Evolutionary conservation across 2,329 filamentous ascomycete genomes (phyloP).

Genomic region (Sodiomyces alkalinus): DNA sequence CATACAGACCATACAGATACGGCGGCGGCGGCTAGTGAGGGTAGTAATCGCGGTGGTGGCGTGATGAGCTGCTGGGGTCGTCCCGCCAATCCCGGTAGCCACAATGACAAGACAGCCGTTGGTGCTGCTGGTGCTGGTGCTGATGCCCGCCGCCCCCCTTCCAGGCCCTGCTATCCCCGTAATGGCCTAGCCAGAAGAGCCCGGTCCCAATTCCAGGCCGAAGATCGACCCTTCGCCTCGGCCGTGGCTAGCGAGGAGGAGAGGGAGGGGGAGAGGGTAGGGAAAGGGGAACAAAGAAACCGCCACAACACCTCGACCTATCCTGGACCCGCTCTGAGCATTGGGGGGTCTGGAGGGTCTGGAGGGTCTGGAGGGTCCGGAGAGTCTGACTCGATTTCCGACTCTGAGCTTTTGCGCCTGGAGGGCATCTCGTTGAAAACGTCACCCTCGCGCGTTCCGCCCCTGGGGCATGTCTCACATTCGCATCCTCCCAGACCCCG

Average conservation of each 20-base stretch:
- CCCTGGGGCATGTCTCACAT: conserved; percentile 10
- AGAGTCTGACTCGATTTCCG: conserved; percentile 26
- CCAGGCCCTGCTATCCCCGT: too few species aligned
- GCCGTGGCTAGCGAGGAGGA: conserved; percentile 1
- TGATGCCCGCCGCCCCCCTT: not conserved
- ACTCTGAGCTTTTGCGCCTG: conserved; percentile 29
- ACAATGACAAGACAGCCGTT: too few species aligned
- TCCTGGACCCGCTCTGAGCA: conserved; percentile 7
- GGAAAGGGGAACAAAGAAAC: conserved; percentile 8
- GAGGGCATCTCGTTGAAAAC: conserved; percentile 29
- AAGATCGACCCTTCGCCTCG: conserved; percentile 6
- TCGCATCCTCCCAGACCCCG: conserved; percentile 7
- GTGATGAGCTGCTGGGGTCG: conserved; percentile 3
- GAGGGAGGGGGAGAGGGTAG: not conserved
- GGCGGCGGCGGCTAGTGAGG: conserved; percentile 4
- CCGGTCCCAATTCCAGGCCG: too few species aligned
- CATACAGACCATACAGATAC: too few species aligned
- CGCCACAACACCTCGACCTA: conserved; percentile 6
- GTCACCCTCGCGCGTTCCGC: conserved; percentile 9
- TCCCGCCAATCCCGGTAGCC: too few species aligned
- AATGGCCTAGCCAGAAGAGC: too few species aligned
- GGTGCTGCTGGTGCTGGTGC: not conserved
- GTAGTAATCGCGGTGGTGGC: conserved; percentile 3
- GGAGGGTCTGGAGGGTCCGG: too few species aligned
- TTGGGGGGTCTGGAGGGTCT: too few species aligned